Base-by-base conservation (phyloP, 2,329 filamentous ascomycete species). In the Fusarium anguioides region DNA sequence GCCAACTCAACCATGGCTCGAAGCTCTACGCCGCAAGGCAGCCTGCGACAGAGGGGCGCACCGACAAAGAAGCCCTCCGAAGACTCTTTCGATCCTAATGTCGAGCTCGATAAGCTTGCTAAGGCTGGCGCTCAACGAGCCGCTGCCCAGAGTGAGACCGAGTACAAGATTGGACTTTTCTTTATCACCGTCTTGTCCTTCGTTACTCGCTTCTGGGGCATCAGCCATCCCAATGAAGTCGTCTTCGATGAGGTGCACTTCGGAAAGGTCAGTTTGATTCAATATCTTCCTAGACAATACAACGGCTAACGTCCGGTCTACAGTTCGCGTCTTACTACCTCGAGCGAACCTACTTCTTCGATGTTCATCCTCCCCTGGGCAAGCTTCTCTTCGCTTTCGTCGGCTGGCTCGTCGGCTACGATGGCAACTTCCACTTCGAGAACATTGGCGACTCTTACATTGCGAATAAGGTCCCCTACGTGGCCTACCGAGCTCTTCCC, bases 241-340 rank as follows among this genome's bases (percentile, higher is more conserved):
- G 96, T 99, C 47, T 99, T 99, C 76, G 96, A 99, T 77, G 96
- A 99, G 81, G 96, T 99, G 58, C 96, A 99, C 82, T 99, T 99
- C 80, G 96, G 96, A 83, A 99, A 99, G 91, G 95, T 97, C 84
- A 60, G 85, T 74, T 33, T 8, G 17, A 41, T 24, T 20, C 14
- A 4, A 18, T 49, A 59, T 24, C 18, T 50, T 50, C 8, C 15
- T n/a, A 18, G 8, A 21, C 9, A n/a, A 49, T 40, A n/a, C 31
- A 48, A 63, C 57, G 29, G 55, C 66, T 66, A 53, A 70, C 58
- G 40, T 44, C 52, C 64, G 21, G 21, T 29, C 20, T 26, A 12
- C 72, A 91, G 89, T 91, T 91, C 75, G 89, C 89, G 55, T 91
- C 89, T 11, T 91, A 89, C 77, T 99, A 99, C 79, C 90, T 99